Evolutionary conservation across 345 rosid genomes (phyloP), one percentile per base, ranked within the genome.

Genomic region (Salix suchowensis): DNA sequence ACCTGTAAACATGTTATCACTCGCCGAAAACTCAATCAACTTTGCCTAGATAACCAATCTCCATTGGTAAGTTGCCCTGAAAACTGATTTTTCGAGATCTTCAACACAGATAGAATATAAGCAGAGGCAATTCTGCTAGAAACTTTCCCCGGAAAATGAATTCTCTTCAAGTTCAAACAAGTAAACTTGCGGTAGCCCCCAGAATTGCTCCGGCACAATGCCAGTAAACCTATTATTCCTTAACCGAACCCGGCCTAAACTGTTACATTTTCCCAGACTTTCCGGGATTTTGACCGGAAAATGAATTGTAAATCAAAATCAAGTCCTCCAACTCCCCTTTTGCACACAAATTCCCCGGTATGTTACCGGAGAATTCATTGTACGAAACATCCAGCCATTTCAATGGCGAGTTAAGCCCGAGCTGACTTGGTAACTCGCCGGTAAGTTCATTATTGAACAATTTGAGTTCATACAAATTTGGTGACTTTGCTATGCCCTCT

Each of bases 391-490:
- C 98, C 16, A 96, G 52, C 10, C 13, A 11, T 72, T 12, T 72
- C 42, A 93, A 80, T 60, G 87, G 85, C 7, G 94, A 92, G 84
- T 89, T 86, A 28, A 62, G 76, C 18, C 97, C 98, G 23, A 96
- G 91, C 72, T 83, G 82, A 37, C 80, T 82, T 67, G 99, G 99
- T 65, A 96, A 18, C 24, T 32, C 3, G 1, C 97, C 98, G 6
- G 81, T 87, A 75, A 96, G 89, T 74, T 23, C 85, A 82, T 96
- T 96, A 72, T 86, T 89, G 84, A 91, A 96, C 75, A 96, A 73
- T 54, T 62, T 90, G 74, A 96, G 93, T 61, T 91, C 98, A 4
- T 46, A 14, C 76, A 96, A 82, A 3, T 71, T 80, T 36, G 82
- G 74, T n/a, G 98, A 93, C 77, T 24, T 65, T 6, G 91, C 83